Conservation (phyloP, 1,284 basidiomycete species). For the Ustilago shanxiensis region DNA sequence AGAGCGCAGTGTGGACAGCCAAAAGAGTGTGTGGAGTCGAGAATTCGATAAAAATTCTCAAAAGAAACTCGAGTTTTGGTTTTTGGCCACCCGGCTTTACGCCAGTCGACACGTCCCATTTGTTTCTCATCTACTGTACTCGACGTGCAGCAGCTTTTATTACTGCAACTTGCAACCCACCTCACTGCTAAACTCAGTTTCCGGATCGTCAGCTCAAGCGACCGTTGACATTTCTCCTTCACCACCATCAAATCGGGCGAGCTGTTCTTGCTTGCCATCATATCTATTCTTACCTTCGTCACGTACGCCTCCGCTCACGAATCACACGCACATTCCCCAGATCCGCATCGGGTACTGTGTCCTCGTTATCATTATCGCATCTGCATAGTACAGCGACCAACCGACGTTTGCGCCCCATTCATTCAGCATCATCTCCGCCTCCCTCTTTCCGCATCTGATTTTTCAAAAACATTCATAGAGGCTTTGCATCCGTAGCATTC, state of each 20-base stretch:
- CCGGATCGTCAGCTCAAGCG: conserved; percentile 20
- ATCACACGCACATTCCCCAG: no score
- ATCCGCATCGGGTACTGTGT: background rate
- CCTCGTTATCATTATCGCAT: background rate
- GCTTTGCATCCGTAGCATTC: background rate
- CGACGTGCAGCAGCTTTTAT: conserved; percentile 35
- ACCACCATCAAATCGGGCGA: conserved; percentile 1
- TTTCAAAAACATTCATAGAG: conserved; percentile 1
- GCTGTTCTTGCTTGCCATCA: background rate
- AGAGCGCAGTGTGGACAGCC: background rate
- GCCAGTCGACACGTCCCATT: conserved; percentile 1
- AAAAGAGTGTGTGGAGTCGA: conserved; percentile 28
- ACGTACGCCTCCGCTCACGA: no score
- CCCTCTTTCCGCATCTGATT: conserved; percentile 1
- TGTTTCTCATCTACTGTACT: conserved; percentile 16
- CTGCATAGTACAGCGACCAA: background rate
- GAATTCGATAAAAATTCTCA: conserved; percentile 51
- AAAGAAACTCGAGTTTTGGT: conserved; percentile 14
- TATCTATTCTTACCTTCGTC: background rate
- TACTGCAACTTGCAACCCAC: conserved; percentile 11
- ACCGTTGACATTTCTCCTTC: conserved; percentile 19
- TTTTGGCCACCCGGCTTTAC: conserved; percentile 11
- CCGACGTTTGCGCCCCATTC: background rate
- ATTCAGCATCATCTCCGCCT: conserved; percentile 1
- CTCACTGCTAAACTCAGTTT: conserved; percentile 8